A percentile compares a stretch with the other conserved stretches of the same genome.
phyloP scores from a whole-genome alignment of 306 rosid species.

The Gynostemma pentaphyllum region DNA sequence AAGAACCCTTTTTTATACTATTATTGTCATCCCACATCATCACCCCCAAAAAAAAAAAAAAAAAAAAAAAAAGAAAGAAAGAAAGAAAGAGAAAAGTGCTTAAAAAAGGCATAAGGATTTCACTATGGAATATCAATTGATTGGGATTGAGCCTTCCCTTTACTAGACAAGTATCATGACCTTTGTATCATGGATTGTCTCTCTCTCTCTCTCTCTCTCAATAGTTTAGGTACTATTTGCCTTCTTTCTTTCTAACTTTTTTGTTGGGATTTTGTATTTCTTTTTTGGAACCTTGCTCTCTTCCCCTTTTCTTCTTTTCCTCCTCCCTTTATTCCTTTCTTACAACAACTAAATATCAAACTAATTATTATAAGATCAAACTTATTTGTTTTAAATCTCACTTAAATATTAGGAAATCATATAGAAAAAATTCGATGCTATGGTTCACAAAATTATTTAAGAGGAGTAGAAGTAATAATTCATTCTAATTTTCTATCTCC shows the following conservation, averaged over 20 bases:
- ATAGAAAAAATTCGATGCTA: no score
- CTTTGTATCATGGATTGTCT: slow-evolving; percentile 62
- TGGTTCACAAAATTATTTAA: no score
- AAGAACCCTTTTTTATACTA: slow-evolving; percentile 27
- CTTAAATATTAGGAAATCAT: no score
- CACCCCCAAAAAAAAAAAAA: slow-evolving; percentile 13
- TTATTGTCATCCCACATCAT: slow-evolving; percentile 34
- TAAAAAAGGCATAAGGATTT: slow-evolving; percentile 38
- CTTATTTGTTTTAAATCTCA: no score
- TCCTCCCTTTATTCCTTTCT: not conserved
- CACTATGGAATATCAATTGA: slow-evolving; percentile 47
- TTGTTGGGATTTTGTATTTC: not conserved
- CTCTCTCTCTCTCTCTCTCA: slow-evolving; percentile 24
- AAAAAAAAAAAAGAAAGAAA: slow-evolving; percentile 4
- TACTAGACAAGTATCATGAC: slow-evolving; percentile 71
- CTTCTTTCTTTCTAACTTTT: slow-evolving; percentile 6
- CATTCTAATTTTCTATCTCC: no score
- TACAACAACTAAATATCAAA: no score
- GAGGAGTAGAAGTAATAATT: no score
- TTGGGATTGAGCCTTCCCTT: slow-evolving; percentile 57
- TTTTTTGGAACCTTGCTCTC: not conserved
- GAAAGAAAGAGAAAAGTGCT: no score
- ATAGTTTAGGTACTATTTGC: slow-evolving; percentile 7
- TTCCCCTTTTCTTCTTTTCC: not conserved
- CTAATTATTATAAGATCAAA: no score